A percentile compares a stretch with the other conserved stretches of the same genome.
These are phyloP conservation scores for Diutina scorzettiae DNA, from an alignment of 1,139 yeast genomes.

Conservation along the genomic window DNA sequence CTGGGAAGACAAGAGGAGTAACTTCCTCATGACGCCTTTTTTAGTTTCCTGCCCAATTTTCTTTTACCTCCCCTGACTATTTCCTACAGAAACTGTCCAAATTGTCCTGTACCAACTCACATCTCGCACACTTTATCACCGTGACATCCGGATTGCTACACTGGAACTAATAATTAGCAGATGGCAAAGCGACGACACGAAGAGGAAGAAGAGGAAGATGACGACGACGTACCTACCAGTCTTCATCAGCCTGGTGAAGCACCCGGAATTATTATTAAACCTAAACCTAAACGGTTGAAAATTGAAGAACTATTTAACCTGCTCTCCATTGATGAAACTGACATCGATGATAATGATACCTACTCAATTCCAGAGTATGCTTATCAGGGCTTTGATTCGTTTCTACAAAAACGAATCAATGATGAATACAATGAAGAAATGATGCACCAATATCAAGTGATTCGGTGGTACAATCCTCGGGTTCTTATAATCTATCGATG, in stretches of 20 bases:
- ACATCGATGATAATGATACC: not conserved
- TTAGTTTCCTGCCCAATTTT: not conserved
- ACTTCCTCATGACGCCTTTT: not conserved
- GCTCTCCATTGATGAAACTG: not conserved
- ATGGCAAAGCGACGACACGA: not conserved
- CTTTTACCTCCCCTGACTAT: too few relatives aligned
- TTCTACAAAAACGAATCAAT: not conserved
- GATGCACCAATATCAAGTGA: not conserved
- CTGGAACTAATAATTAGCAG: too few relatives aligned
- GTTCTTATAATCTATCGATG: not conserved
- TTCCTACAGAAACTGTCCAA: too few relatives aligned
- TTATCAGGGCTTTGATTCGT: not conserved
- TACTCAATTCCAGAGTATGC: not conserved
- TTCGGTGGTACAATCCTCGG: not conserved
- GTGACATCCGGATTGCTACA: too few relatives aligned
- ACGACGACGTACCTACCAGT: not conserved
- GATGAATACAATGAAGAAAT: not conserved
- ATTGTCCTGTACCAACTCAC: too few relatives aligned
- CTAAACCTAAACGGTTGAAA: not conserved
- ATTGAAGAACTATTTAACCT: not conserved
- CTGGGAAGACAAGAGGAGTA: conserved; percentile 4
- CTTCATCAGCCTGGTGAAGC: not conserved
- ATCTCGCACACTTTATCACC: too few relatives aligned
- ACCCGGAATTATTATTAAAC: not conserved
- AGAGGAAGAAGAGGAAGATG: not conserved